phyloP scores from a whole-genome alignment of 2,329 filamentous ascomycete genomes.

The Exophiala phaeomuriformis region DNA sequence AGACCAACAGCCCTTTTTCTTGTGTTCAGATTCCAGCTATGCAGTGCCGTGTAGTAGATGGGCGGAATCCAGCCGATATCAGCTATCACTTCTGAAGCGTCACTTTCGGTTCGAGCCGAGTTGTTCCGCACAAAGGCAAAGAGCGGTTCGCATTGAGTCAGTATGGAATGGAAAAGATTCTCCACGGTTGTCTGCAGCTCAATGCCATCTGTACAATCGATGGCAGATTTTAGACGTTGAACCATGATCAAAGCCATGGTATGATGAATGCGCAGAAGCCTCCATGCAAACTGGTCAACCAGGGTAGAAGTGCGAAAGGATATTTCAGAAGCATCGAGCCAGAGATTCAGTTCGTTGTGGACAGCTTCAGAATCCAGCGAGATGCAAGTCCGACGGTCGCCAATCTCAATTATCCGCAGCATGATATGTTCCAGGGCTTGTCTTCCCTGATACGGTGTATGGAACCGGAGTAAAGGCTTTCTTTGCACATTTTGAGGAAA shows the following conservation, averaged over 20 bases:
- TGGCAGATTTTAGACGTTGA: too few relatives aligned
- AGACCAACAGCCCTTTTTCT: constrained; percentile 26
- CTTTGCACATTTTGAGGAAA: background rate
- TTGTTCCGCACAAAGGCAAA: background rate
- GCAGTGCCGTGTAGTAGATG: constrained; percentile 31
- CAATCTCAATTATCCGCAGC: background rate
- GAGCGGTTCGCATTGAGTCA: background rate
- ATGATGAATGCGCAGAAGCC: background rate
- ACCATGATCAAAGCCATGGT: background rate
- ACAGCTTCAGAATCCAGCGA: too few relatives aligned
- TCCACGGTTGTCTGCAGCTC: background rate
- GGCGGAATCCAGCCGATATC: constrained; percentile 32
- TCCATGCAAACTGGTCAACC: background rate
- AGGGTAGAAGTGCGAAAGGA: background rate
- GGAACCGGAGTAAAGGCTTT: background rate
- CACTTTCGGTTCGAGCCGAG: background rate
- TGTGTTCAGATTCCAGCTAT: constrained; percentile 29
- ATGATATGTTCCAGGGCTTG: background rate
- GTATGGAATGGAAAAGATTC: background rate
- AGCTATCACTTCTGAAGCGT: background rate
- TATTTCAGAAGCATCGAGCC: background rate
- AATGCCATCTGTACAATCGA: too few relatives aligned
- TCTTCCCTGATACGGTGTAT: background rate
- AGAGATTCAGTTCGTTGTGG: background rate
- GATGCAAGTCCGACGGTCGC: too few relatives aligned